Conservation (phyloP, 2,329 filamentous ascomycete species). For the Alternaria burnsii region DNA sequence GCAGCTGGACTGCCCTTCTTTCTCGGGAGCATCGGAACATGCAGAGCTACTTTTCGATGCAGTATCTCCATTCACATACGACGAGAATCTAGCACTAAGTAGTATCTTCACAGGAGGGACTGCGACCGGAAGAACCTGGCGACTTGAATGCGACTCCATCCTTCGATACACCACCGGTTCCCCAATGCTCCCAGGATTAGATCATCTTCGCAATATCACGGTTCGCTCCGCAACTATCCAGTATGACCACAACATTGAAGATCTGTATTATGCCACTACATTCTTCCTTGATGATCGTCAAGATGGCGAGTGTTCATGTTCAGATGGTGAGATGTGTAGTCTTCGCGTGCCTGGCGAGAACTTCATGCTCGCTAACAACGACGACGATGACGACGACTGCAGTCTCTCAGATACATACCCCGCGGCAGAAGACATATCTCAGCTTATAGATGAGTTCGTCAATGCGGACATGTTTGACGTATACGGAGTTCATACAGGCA, state of each 20-base stretch:
- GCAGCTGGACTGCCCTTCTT: not conserved
- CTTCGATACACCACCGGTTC: not conserved
- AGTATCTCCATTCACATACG: not conserved
- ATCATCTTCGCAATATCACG: constrained; percentile 4
- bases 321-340: not conserved
- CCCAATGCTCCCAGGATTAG: constrained; percentile 12
- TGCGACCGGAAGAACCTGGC: not conserved
- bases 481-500: not conserved
- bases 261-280: constrained; percentile 11
- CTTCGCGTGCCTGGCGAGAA: not conserved
- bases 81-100: not conserved
- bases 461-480: not conserved
- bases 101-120: not conserved
- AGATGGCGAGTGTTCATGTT: constrained; percentile 11
- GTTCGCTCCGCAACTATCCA: constrained; percentile 3
- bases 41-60: constrained; percentile 13
- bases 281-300: constrained; percentile 11
- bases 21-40: not conserved
- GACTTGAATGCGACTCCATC: constrained; percentile 3
- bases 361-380: not conserved
- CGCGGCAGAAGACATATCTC: not conserved
- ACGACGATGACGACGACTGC: not conserved
- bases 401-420: not conserved
- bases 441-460: not conserved
- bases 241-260: constrained; percentile 14